Evolutionary conservation across 192 early-diverging fungal species (phyloP), one percentile per base, ranked within the genome.

Genomic region (Rhizophagus prolifer): DNA sequence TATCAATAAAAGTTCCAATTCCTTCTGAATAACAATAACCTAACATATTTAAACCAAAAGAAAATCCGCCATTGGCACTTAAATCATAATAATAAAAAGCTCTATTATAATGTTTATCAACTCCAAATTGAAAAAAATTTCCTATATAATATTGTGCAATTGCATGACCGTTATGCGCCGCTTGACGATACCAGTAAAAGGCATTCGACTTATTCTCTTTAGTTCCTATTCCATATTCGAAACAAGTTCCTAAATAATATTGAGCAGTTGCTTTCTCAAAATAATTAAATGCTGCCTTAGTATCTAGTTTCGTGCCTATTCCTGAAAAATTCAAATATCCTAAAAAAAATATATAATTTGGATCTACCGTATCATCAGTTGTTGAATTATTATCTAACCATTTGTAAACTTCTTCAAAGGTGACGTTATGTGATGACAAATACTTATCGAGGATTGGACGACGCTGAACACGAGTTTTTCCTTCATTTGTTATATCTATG

Each of bases 91-190:
- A 89, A 70, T 82, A 68, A 74, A 95, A 87, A 30, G 93, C 94
- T 58, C 81, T 80, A 14, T 71, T 78, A n/a, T 88, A 86, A 77
- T 93, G 89, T 81, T 91, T 89, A 16, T 86, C 85, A 13, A 86
- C 84, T 13, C 84, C 93, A 81, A 93, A 90, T 38, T 90, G 91
- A 75, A 91, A 95, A 75, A 91, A 95, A 76, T 90, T 93, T 21
- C 94, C 94, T 9, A 95, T 79, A 74, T 88, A 88, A 82, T 78
- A 90, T 78, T 88, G 87, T 54, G 50, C 50, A 21, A 4, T 16
- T 19, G 47, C 47, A 19, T 54, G 47, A 19, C 16, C 14, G 21
- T 54, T 6, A 21, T 54, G 1, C 6, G 50, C 50, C 7, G 50
- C 50, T 1, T 54, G 31, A 2, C 31, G 31, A 34, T 34, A 34